Conservation (phyloP, 495 filamentous ascomycete species). For the Trichoderma asperelloides region DNA sequence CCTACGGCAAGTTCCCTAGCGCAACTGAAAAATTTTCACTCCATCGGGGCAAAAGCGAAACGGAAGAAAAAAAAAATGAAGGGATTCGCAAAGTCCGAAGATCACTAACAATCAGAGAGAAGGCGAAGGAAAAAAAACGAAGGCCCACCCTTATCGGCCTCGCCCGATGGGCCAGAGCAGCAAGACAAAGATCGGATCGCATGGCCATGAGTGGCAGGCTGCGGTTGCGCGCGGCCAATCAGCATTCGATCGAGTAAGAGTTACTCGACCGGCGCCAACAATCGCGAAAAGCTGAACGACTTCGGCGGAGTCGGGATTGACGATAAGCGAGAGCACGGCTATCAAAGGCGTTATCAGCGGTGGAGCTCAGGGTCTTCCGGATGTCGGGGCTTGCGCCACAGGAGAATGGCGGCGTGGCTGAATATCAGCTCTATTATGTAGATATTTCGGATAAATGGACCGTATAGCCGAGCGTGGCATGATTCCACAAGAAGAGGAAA, state of each 20-base stretch:
- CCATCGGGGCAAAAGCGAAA: background rate
- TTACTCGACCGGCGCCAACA: constrained; percentile 1
- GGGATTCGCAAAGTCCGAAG: constrained; percentile 5
- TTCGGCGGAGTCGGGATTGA: constrained; percentile 1
- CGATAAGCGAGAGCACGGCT: background rate
- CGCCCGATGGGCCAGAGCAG: background rate
- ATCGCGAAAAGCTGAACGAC: background rate
- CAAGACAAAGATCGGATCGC: background rate
- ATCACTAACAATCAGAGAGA: background rate
- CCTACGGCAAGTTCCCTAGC: background rate
- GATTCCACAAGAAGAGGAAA: no score
- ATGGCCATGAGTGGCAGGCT: background rate
- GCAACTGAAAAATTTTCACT: background rate
- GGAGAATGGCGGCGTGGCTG: background rate
- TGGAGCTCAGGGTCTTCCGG: background rate
- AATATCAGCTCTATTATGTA: background rate
- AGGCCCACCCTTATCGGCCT: background rate
- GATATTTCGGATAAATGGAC: no score
- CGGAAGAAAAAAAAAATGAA: background rate
- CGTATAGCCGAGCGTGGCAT: no score
- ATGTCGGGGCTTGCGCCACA: background rate
- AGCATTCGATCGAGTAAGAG: constrained; percentile 5
- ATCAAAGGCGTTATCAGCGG: background rate
- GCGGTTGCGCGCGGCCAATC: background rate
- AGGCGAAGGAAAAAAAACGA: background rate